Conservation (phyloP, 306 rosid genomes). For the Gillenia trifoliata region DNA sequence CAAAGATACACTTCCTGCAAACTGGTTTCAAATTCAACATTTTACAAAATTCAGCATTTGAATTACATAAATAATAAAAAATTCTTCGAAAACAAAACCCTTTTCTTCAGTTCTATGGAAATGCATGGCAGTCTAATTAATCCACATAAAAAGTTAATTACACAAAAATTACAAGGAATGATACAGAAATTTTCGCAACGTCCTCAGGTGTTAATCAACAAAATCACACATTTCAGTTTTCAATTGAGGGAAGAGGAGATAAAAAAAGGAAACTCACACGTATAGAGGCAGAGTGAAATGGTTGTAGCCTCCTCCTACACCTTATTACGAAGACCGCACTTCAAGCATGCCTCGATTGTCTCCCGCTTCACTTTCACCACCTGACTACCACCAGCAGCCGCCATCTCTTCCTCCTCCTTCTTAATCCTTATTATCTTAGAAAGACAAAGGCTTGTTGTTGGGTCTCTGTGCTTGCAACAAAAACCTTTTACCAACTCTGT, state of each 20-base stretch:
- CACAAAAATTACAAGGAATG: background rate
- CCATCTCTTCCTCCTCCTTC: constrained; percentile 22
- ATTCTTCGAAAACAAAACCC: background rate
- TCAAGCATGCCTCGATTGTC: constrained; percentile 73
- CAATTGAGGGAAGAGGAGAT: background rate
- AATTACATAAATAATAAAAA: background rate
- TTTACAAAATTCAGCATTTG: constrained; percentile 21
- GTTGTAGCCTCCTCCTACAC: constrained; percentile 80
- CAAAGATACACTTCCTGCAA: constrained; percentile 89
- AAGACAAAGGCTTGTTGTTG: background rate
- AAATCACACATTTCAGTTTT: too few species aligned
- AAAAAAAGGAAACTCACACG: constrained; percentile 43
- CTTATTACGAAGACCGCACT: constrained; percentile 83
- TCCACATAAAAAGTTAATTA: too few species aligned
- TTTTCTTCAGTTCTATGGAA: background rate
- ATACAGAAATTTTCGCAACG: background rate
- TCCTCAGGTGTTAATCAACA: background rate
- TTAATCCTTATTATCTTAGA: background rate
- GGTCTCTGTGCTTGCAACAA: constrained; percentile 8
- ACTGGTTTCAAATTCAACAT: constrained; percentile 45
- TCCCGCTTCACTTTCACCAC: constrained; percentile 63
- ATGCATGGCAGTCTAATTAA: constrained; percentile 1
- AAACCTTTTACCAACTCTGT: too few species aligned
- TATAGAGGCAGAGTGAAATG: constrained; percentile 86
- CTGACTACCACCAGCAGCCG: constrained; percentile 17